Evolutionary conservation across 2,329 filamentous ascomycete genomes (phyloP), one percentile per base, ranked within the genome.

Genomic region (Pestalotiopsis fici): DNA sequence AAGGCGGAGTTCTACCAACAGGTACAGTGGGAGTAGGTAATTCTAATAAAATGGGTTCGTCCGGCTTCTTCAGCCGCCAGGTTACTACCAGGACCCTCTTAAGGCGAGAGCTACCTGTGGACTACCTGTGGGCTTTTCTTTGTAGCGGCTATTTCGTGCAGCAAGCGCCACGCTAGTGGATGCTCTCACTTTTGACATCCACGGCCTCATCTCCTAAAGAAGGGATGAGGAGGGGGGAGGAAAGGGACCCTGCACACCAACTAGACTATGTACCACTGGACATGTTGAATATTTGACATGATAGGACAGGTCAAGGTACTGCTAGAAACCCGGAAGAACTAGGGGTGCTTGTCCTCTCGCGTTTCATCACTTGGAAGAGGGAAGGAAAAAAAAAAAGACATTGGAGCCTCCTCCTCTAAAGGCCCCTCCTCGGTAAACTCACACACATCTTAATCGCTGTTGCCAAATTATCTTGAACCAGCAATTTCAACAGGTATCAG

Each of bases 171-270:
- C 37, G 59, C 59, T 62, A 62, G 39, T 50, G 35, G 31, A 37
- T 37, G 13, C 59, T 62, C 59, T 62, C 59, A 28, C 59, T 28
- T 62, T 62, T 60, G 25, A 62, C 21, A 47, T 47, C 35, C 39
- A 62, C 59, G 59, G 18, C 59, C 59, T 62, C 59, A 62, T 62
- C 35, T 62, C 59, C 59, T 39, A 28, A 47, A 37, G 21, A 62
- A 62, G 25, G 35, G 23, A 43, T 50, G 43, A 50, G 43, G 39
- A 43, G n/a, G n/a, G n/a, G n/a, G 39, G 25, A 25, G 23, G 28
- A 37, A 62, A 62, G 25, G 35, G 23, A 43, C 59, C 59, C n/a
- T 11, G 57, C 27, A 25, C 57, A 31, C 6, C 9, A 35, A n/a
- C 6, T 6, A 35, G 31, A 7, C 31, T 7, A 11, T 35, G 31